Evolutionary conservation across 345 rosid species (phyloP).

Genomic region (Aquilaria malaccensis): DNA sequence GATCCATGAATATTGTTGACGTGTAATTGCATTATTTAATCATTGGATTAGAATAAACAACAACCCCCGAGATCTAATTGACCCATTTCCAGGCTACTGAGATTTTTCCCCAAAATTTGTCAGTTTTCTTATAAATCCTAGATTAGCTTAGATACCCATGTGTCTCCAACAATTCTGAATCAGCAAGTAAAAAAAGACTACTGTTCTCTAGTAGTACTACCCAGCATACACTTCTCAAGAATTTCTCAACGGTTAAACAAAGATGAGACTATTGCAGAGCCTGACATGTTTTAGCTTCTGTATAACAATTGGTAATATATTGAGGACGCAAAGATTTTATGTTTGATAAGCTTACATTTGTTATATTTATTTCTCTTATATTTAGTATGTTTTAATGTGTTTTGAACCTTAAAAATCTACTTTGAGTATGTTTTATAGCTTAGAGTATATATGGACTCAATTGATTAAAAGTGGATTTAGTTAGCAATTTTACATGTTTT

Average conservation of each 20-base stretch:
- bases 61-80: constrained; percentile 12
- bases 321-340: background rate
- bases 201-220: too few relatives aligned
- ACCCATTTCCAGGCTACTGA: constrained; percentile 16
- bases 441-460: too few relatives aligned
- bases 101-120: constrained; percentile 17
- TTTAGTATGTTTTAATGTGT: too few relatives aligned
- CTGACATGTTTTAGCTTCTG: constrained; percentile 12
- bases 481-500: too few relatives aligned
- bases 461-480: too few relatives aligned
- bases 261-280: constrained; percentile 8
- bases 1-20: constrained; percentile 26
- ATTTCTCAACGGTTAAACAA: constrained; percentile 10
- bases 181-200: background rate
- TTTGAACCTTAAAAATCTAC: background rate
- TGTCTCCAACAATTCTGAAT: constrained; percentile 18
- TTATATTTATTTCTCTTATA: too few relatives aligned
- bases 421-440: too few relatives aligned
- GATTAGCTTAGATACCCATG: constrained; percentile 21
- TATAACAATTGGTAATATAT: background rate
- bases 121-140: constrained; percentile 18
- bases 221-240: background rate
- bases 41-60: constrained; percentile 21
- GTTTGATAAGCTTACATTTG: background rate
- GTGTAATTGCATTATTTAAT: constrained; percentile 29